Evolutionary conservation across 2,329 filamentous ascomycete genomes (phyloP), one percentile per base, ranked within the genome.

Genomic region (Pestalotiopsis sp.): DNA sequence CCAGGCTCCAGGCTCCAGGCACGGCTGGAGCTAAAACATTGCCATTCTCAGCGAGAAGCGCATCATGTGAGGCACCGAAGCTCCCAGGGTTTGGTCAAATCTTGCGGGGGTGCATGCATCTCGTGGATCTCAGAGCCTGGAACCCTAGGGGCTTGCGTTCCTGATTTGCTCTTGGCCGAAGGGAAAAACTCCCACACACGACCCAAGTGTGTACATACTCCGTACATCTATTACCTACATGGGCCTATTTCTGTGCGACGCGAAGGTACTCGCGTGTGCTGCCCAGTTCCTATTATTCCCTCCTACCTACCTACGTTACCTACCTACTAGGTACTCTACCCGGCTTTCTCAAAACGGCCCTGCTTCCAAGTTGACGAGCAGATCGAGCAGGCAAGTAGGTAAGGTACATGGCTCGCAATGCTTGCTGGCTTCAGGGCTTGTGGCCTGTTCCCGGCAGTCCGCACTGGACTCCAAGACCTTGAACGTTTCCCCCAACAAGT

Each of bases 61-160:
- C 64, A 66, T 66, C 64, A 66, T 66, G 64, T 66, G 64, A 66
- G 64, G 64, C 64, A 45, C 20, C 25, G 27, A 36, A 60, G 23
- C 9, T 56, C 27, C 49, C 64, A 59, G 49, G 64, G 64, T 27
- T 59, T 49, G 52, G 14, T 12, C 13, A 57, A n/a, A 41, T 20
- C 36, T 66, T 66, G 64, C 64, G 64, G 64, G 64, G 64, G 31
- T 56, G 64, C 64, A 66, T 66, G 64, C 56, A 66, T 31, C 31
- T 45, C 56, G 20, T 66, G 64, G 64, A 38, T 27, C 64, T 66
- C 64, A 36, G 41, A 66, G 64, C 56, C 64, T 59, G 64, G 64
- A 66, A 60, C 6, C 17, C 41, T 45, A 66, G 39, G 14, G 64
- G 64, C 64, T 52, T 17, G 36, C 31, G 64, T 31, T 56, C 64